phyloP scores from a whole-genome alignment of 345 rosid species.

The Cochlearia excelsa region DNA sequence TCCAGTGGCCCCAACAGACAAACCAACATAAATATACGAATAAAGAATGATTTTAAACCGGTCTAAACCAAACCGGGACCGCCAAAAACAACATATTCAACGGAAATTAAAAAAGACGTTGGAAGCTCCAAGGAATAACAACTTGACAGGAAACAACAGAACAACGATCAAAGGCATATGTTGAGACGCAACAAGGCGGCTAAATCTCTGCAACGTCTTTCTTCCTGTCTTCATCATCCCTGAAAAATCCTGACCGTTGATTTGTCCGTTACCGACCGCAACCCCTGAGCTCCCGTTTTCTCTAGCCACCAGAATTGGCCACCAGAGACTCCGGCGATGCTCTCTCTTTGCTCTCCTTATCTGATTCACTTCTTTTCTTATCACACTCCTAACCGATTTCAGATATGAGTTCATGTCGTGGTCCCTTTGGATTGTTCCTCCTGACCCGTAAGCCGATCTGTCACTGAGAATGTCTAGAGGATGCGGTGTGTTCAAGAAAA shows the following conservation, averaged over 20 bases:
- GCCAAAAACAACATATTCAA: conserved; percentile 18
- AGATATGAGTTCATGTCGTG: conserved; percentile 79
- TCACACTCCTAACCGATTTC: conserved; percentile 54
- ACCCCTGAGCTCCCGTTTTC: conserved; percentile 33
- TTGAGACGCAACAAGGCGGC: conserved; percentile 74
- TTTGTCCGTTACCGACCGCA: conserved; percentile 36
- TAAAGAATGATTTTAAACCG: conserved; percentile 34
- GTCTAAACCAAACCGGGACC: conserved; percentile 22
- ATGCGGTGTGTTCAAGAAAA: conserved; percentile 79
- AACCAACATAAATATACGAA: conserved; percentile 2
- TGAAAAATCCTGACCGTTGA: conserved; percentile 48
- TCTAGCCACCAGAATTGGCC: conserved; percentile 50
- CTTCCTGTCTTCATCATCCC: conserved; percentile 60
- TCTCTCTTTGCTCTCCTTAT: conserved; percentile 57
- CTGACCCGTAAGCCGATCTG: conserved; percentile 70
- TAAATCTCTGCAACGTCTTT: conserved; percentile 62
- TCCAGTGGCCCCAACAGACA: conserved; percentile 19
- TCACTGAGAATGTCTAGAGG: conserved; percentile 83
- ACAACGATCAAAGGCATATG: conserved; percentile 79
- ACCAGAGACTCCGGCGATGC: conserved; percentile 59
- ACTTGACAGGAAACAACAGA: conserved; percentile 61
- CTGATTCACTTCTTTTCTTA: conserved; percentile 60
- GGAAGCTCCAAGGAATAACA: conserved; percentile 58
- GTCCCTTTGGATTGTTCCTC: conserved; percentile 73
- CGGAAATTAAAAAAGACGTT: conserved; percentile 37